Evolutionary conservation across 495 filamentous ascomycete genomes (phyloP), one percentile per base, ranked within the genome.

Genomic region (Bacidia gigantensis): DNA sequence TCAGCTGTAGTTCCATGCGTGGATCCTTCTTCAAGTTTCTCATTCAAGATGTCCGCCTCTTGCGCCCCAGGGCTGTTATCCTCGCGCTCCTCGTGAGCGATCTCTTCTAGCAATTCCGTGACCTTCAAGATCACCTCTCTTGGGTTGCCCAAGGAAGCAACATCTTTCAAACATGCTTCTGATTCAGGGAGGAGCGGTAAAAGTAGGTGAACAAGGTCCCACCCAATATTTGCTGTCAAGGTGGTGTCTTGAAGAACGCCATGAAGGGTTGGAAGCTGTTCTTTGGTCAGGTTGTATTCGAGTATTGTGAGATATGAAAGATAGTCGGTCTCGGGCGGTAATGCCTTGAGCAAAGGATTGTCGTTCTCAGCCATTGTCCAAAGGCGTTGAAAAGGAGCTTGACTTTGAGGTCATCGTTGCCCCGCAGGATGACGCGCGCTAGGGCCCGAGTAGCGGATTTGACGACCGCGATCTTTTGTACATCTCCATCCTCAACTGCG

Each of bases 61-160:
- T 83, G 29, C 29, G 29, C 29, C 10, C 77, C 70, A 1, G 5
- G 7, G 7, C 14, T 14, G 26, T 72, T 73, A 1, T 73, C 70
- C 11, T 77, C 71, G 1, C 79, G 66, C 29, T 83, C 72, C 32
- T 72, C 72, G 3, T 70, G 64, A 24, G 78, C 76, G 46, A 86
- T 67, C 29, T 71, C 59, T 58, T 82, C 70, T 51, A 92, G 67
- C 5, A 77, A 75, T 60, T 94, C 87, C 26, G 86, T 83, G 7
- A 89, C 80, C 53, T 93, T 92, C 53, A 98, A 70, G 39, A 95
- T 84, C 35, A 96, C 92, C 62, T 98, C 92, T 49, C 92, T 73
- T 0, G 92, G 93, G 59, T 97, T 98, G 21, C 92, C 92, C 46
- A 89, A 68, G 10, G 82, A 73, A 18, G 93, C 90, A 12, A 86